Evolutionary conservation across 345 rosid species (phyloP).

Genomic region (Odontarrhena argentea): DNA sequence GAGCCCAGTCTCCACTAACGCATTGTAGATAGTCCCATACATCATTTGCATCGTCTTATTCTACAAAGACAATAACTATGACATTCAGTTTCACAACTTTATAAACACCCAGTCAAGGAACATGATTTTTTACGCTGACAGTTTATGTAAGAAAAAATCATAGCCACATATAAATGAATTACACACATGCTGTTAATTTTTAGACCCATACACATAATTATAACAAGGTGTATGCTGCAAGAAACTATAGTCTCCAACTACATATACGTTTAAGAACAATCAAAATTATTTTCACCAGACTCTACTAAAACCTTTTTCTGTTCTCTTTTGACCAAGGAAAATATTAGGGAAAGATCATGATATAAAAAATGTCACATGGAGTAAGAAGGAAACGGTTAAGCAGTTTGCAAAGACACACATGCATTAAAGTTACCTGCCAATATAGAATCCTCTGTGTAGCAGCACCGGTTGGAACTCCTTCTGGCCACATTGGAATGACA

Average conservation of each 20-base stretch:
- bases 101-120: not conserved
- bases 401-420: constrained; percentile 1
- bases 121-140: not conserved
- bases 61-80: constrained; percentile 48
- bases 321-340: not conserved
- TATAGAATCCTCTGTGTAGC: constrained; percentile 92
- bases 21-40: constrained; percentile 89
- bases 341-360: not conserved
- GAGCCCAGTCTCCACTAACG: constrained; percentile 82
- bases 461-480: constrained; percentile 87
- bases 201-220: not conserved
- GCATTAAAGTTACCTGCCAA: constrained; percentile 72
- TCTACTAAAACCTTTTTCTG: not conserved
- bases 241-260: constrained; percentile 2
- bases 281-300: not conserved
- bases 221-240: constrained; percentile 1
- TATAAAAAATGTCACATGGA: not conserved
- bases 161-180: not conserved
- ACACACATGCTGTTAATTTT: not conserved
- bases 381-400: not conserved
- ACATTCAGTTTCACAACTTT: constrained; percentile 21
- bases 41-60: constrained; percentile 98
- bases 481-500: constrained; percentile 96
- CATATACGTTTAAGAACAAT: not conserved
- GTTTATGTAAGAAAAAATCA: not conserved